Conservation (phyloP, 768 basidiomycete species). For the Lactarius trivialis region DNA sequence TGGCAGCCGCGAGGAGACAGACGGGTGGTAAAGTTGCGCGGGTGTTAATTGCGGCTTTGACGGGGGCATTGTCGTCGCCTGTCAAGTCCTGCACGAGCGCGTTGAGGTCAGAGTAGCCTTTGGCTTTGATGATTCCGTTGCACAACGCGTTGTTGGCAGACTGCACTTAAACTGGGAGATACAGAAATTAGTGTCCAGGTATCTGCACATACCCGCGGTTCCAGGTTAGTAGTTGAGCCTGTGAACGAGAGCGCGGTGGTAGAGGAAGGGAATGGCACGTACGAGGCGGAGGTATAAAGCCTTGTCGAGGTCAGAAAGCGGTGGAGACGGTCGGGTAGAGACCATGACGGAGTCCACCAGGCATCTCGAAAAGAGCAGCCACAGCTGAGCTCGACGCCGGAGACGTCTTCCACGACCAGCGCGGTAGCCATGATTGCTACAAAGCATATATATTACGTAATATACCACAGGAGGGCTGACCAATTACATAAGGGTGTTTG, state of each 20-base stretch:
- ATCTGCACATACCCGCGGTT: constrained; percentile 41
- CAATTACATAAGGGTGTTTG: constrained; percentile 16
- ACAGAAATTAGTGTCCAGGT: constrained; percentile 84
- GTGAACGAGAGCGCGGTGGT: not conserved
- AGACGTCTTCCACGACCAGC: no score
- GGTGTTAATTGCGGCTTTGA: constrained; percentile 14
- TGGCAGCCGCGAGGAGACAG: not conserved
- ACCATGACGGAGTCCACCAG: no score
- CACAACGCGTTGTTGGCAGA: constrained; percentile 50
- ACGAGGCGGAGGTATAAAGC: constrained; percentile 74
- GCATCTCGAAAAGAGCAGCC: no score
- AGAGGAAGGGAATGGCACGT: constrained; percentile 24
- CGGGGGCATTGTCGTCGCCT: constrained; percentile 22
- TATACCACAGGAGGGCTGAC: not conserved
- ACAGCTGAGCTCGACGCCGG: no score
- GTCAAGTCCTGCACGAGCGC: constrained; percentile 21
- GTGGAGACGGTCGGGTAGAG: constrained; percentile 78
- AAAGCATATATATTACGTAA: constrained; percentile 2
- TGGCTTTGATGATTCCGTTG: constrained; percentile 50
- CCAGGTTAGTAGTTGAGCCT: not conserved
- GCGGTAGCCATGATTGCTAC: no score
- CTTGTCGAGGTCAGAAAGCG: constrained; percentile 60
- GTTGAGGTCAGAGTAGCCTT: constrained; percentile 39
- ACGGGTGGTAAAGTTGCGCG: constrained; percentile 10
- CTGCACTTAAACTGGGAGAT: constrained; percentile 73